Percentiles rank a stretch among this genome's conserved stretches.
Conservation (phyloP, 441 rosid species). For the Syzygium malaccense region DNA sequence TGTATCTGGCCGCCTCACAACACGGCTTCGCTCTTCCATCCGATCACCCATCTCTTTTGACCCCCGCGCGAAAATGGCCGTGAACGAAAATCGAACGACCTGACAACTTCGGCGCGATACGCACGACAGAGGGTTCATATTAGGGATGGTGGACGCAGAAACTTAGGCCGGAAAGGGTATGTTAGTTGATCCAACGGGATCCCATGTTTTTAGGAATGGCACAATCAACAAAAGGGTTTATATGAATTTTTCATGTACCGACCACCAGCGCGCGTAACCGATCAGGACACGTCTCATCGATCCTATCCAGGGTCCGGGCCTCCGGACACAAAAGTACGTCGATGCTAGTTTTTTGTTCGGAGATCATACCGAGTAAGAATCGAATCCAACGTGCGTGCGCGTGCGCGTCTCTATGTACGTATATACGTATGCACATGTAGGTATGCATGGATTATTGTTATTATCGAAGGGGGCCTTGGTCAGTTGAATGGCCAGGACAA, state of each 20-base stretch:
- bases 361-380: not conserved
- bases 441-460: not conserved
- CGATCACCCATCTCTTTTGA: accelerated
- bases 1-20: accelerated
- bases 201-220: not conserved
- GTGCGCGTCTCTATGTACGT: accelerated
- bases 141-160: not conserved
- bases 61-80: accelerated
- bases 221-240: not conserved
- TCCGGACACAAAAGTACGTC: accelerated
- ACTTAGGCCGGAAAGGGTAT: accelerated
- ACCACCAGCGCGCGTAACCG: not conserved
- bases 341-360: accelerated
- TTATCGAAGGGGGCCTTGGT: not conserved
- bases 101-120: accelerated
- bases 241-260: not conserved
- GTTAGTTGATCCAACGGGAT: not conserved
- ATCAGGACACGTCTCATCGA: accelerated
- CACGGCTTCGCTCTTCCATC: accelerated
- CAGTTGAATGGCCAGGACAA: not conserved
- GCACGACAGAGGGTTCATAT: accelerated
- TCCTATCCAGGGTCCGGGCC: accelerated
- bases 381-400: accelerated
- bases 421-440: not conserved
- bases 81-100: accelerated